These are phyloP conservation scores for Chaetomiaceae sp. DNA, from an alignment of 2,329 filamentous ascomycete genomes.

Conservation along the genomic window DNA sequence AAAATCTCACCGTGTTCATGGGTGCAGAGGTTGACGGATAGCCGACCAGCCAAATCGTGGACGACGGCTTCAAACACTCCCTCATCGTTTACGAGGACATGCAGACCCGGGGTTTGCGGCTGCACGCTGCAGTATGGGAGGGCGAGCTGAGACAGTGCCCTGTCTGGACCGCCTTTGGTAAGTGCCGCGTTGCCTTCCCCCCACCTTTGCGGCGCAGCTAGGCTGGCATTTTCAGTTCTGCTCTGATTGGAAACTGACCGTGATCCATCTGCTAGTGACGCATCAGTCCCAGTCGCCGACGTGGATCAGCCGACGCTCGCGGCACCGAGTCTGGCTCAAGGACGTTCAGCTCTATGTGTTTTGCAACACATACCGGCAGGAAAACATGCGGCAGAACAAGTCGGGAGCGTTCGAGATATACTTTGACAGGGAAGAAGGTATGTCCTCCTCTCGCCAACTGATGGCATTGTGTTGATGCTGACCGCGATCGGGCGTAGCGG, in stretches of 20 bases:
- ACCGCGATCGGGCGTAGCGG: slow-evolving; percentile 11
- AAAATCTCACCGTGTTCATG: too few relatives aligned
- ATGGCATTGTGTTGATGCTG: not conserved
- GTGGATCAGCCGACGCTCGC: slow-evolving; percentile 49
- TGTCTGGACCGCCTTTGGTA: slow-evolving; percentile 62
- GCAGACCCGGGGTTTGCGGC: slow-evolving; percentile 44
- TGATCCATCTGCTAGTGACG: slow-evolving; percentile 41
- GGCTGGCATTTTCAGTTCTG: not conserved
- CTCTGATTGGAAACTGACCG: not conserved
- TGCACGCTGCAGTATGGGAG: slow-evolving; percentile 54
- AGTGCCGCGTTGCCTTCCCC: slow-evolving; percentile 18
- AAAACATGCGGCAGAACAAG: slow-evolving; percentile 46
- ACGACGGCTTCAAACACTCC: slow-evolving; percentile 51
- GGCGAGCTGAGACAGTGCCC: slow-evolving; percentile 52
- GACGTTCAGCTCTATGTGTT: slow-evolving; percentile 58
- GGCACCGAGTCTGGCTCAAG: slow-evolving; percentile 46
- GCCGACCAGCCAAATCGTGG: slow-evolving; percentile 48
- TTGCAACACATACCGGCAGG: slow-evolving; percentile 50
- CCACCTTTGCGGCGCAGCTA: not conserved
- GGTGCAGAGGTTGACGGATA: not conserved
- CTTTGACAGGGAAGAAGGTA: slow-evolving; percentile 42
- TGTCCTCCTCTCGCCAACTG: not conserved
- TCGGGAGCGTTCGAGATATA: slow-evolving; percentile 48
- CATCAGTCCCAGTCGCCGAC: slow-evolving; percentile 43
- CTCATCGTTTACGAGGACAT: slow-evolving; percentile 52